Evolutionary conservation across 139 green algal species (phyloP), one percentile per base, ranked within the genome.

Genomic region (Yamagishiella unicocca): DNA sequence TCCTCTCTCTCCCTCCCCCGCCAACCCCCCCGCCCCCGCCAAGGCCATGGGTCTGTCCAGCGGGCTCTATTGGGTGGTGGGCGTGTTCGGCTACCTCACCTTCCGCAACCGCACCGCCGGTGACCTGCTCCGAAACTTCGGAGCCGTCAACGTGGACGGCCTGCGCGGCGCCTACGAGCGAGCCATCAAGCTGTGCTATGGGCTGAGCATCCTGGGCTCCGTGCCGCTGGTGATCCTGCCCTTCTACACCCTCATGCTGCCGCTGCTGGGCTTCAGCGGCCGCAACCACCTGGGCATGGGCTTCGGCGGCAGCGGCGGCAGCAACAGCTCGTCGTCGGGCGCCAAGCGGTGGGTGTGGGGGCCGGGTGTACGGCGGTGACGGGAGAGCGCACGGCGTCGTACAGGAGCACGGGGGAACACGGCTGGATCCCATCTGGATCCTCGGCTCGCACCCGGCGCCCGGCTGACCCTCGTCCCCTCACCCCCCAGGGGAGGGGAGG

Each of bases 121-220:
- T 22, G 95, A 98, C 83, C 76, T 98, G 71, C 90, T 98, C 64
- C 91, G 95, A 10, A 98, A 97, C 91, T 91, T 98, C 50, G 95
- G 95, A 22, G 93, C 91, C n/a, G 54, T 85, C 19, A 40, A 89
- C 25, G 79, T 88, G 35, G 67, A 88, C 42, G 89, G 89, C 14
- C 29, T 96, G 54, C 79, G 93, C 0, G 93, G 92, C 6, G 87
- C 92, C 2, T 96, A 95, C 43, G 95, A 97, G 90, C 91, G 93
- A 1, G 84, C 94, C 17, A 88, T 98, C 43, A 97, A 97, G 90
- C 80, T 96, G 29, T 95, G 93, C 85, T 98, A 95, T 45, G 95
- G 95, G 58, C 68, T 97, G 46, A 93, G 91, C 50, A 93, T 98
- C 66, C 90, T 98, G 75, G 95, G 91, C 14, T 91, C 86, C 25